Evolutionary conservation across 1,284 basidiomycete genomes (phyloP), one percentile per base, ranked within the genome.

Genomic region (Pholiota adiposa): DNA sequence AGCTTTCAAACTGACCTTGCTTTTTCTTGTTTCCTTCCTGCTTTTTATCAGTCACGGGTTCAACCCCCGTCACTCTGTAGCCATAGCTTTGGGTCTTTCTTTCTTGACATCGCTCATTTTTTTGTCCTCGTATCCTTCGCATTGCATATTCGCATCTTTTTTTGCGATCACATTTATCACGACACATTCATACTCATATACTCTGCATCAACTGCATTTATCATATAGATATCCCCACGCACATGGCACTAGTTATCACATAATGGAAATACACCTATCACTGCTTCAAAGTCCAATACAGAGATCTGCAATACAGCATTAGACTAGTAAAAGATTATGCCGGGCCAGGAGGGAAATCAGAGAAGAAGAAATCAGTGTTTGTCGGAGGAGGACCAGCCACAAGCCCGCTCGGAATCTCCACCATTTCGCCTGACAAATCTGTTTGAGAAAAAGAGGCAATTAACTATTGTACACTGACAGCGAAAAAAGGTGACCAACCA

Each of bases 371-470:
- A 72, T 96, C 93, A 54, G 84, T 87, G 66, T 90, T 92, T 14
- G 79, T 77, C 12, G 94, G 94, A 54, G 94, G 92, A 60, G 84
- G 83, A 16, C 89, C 88, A 41, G 87, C 81, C 58, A 82, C 77
- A 56, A 93, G 75, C 25, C 88, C 87, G 64, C 87, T 89, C 8
- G 94, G 94, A 68, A 96, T 93, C 68, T 96, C 94, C n/a, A 95
- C 90, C 72, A 88, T 90, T 73, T 96, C 94, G 9, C 94, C 94
- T 1, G 93, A 92, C 44, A 97, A 82, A 77, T 97, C 95, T 93
- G 65, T 21, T 51, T 51, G 29, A 36, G 25, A 56, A 59, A 38
- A 44, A 54, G 65, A 18, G 67, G 34, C 14, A 25, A 21, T 60
- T 23, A 25, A 19, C 48, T 12, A 43, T n/a, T n/a, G n/a, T n/a